Conservation (phyloP, 2,329 filamentous ascomycete genomes). For the Capronia epimyces region DNA sequence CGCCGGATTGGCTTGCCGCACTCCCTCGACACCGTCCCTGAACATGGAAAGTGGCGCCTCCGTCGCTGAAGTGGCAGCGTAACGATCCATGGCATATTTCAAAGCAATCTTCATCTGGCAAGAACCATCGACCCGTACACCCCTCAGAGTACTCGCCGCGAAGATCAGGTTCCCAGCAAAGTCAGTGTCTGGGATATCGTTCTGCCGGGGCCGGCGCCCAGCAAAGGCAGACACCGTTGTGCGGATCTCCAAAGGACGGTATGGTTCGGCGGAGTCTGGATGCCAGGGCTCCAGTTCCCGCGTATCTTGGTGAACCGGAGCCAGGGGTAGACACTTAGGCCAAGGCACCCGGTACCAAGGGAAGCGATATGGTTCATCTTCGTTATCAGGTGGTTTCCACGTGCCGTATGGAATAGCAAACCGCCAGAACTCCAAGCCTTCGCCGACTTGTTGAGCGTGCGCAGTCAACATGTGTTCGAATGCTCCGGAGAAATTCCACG, state of each 20-base stretch:
- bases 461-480: conserved; percentile 32
- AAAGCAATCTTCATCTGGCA: conserved; percentile 30
- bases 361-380: conserved; percentile 16
- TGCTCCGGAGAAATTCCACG: conserved; percentile 22
- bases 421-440: conserved; percentile 30
- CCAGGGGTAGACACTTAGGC: conserved; percentile 33
- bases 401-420: conserved; percentile 16
- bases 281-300: conserved; percentile 29
- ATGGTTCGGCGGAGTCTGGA: conserved; percentile 21
- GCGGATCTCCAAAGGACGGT: conserved; percentile 26
- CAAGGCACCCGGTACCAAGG: conserved; percentile 32
- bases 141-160: conserved; percentile 25
- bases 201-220: conserved; percentile 12
- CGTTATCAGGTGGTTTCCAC: conserved; percentile 7
- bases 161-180: conserved; percentile 28
- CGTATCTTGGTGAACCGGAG: conserved; percentile 30
- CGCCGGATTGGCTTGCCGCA: conserved; percentile 16
- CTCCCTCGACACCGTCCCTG: conserved; percentile 6
- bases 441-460: conserved; percentile 28
- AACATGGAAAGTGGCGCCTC: conserved; percentile 8
- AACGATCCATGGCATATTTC: conserved; percentile 28
- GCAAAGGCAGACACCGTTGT: conserved; percentile 2
- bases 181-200: conserved; percentile 15
- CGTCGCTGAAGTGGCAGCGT: background rate
- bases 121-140: conserved; percentile 22